Evolutionary conservation across 148 eudicot genomes (phyloP).

Genomic region (Silene latifolia): DNA sequence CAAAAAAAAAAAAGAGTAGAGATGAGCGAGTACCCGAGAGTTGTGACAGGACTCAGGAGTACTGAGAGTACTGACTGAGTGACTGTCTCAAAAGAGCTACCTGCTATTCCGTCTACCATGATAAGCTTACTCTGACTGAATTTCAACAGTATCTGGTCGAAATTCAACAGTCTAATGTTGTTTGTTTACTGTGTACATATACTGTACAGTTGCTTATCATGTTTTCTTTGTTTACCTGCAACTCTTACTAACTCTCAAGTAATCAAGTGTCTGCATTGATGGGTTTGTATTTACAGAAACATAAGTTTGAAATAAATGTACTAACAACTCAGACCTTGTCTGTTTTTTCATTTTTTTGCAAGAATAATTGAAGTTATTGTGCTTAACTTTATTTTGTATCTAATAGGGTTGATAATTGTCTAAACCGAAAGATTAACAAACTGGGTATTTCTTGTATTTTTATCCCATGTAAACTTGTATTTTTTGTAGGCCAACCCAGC

Average conservation of each 20-base stretch:
- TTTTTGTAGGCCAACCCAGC: too few relatives aligned
- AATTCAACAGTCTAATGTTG: conserved; percentile 7
- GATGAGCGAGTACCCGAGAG: too few relatives aligned
- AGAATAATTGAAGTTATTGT: background rate
- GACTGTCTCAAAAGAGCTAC: conserved; percentile 1
- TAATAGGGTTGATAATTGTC: too few relatives aligned
- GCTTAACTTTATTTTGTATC: too few relatives aligned
- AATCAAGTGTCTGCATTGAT: background rate
- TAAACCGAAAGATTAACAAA: too few relatives aligned
- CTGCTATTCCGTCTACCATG: background rate
- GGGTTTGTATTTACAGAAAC: background rate
- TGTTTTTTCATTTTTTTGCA: background rate
- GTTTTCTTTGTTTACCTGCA: background rate
- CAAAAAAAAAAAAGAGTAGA: too few relatives aligned
- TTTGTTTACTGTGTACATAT: conserved; percentile 24
- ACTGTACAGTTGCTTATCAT: conserved; percentile 12
- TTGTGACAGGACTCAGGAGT: too few relatives aligned
- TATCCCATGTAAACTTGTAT: too few relatives aligned
- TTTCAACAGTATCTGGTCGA: background rate
- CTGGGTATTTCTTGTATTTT: too few relatives aligned
- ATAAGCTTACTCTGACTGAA: conserved; percentile 6
- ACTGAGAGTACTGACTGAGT: too few relatives aligned
- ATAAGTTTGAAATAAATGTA: background rate
- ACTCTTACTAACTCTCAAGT: background rate
- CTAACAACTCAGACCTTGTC: background rate